phyloP scores from a whole-genome alignment of 129 eudicot species.

The Lactuca sativa region DNA sequence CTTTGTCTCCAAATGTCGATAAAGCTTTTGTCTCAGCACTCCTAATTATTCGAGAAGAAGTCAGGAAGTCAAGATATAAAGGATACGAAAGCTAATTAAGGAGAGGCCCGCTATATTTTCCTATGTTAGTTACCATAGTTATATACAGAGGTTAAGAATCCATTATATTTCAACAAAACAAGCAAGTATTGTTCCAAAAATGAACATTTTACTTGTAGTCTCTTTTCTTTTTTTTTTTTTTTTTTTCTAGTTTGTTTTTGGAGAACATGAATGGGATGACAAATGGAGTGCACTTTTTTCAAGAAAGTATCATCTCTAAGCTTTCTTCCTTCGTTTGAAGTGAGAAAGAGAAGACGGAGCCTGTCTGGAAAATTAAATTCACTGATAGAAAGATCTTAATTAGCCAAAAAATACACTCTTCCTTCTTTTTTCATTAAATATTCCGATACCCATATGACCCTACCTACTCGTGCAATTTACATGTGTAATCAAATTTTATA shows the following conservation, averaged over 20 bases:
- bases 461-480: neutral
- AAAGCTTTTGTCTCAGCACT: constrained; percentile 41
- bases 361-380: neutral
- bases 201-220: constrained; percentile 18
- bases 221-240: neutral
- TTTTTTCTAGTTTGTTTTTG: constrained; percentile 1
- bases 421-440: neutral
- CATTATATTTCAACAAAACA: constrained; percentile 1
- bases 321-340: neutral
- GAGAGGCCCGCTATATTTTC: constrained; percentile 9
- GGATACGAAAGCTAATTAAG: constrained; percentile 44
- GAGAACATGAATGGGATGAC: constrained; percentile 9
- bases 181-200: constrained; percentile 19
- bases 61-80: constrained; percentile 39
- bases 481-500: neutral
- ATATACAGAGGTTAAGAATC: constrained; percentile 1
- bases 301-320: neutral
- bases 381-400: neutral
- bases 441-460: neutral
- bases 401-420: neutral
- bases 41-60: constrained; percentile 39
- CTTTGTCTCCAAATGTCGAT: constrained; percentile 38
- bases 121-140: constrained; percentile 12
- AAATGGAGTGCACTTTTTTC: neutral
- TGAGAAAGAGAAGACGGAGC: too few species aligned